phyloP scores from a whole-genome alignment of 371 early-diverging fungal species.

The Conidiobolus incongruus region DNA sequence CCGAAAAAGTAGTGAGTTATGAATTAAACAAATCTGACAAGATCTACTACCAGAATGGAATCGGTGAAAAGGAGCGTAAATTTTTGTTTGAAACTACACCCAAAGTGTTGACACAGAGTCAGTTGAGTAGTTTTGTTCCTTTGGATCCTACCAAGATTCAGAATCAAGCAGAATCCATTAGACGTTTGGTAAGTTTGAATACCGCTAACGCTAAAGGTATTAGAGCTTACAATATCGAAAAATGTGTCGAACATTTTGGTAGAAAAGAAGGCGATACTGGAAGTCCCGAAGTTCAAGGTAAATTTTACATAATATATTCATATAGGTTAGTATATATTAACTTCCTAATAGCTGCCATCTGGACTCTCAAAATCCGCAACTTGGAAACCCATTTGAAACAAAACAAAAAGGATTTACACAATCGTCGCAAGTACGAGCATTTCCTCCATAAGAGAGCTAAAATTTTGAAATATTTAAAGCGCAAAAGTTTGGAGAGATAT shows the following conservation, averaged over 20 bases:
- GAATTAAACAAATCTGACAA: background rate
- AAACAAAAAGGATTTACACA: constrained; percentile 68
- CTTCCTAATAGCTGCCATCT: constrained; percentile 50
- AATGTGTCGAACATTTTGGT: constrained; percentile 57
- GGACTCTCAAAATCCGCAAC: constrained; percentile 76
- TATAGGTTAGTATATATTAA: constrained; percentile 1
- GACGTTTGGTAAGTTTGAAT: constrained; percentile 48
- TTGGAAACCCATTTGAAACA: constrained; percentile 50
- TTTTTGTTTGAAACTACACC: constrained; percentile 7
- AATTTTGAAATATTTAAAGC: constrained; percentile 75
- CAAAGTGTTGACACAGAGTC: background rate
- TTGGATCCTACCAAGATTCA: constrained; percentile 17
- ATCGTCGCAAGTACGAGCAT: constrained; percentile 51
- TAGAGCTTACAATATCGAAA: constrained; percentile 44
- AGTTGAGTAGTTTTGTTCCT: too few relatives aligned
- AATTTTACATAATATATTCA: background rate
- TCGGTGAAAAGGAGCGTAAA: constrained; percentile 5
- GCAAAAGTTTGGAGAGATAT: constrained; percentile 42
- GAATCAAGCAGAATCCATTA: constrained; percentile 37
- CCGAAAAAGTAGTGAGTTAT: background rate
- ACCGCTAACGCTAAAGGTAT: constrained; percentile 56
- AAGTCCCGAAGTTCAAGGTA: constrained; percentile 85
- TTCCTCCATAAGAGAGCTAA: constrained; percentile 61
- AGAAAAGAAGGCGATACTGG: constrained; percentile 65
- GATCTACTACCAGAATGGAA: background rate